These are phyloP conservation scores for Pseudonitzschia pungens DNA, from an alignment of 108 stramenopile genomes.

Conservation along the genomic window DNA sequence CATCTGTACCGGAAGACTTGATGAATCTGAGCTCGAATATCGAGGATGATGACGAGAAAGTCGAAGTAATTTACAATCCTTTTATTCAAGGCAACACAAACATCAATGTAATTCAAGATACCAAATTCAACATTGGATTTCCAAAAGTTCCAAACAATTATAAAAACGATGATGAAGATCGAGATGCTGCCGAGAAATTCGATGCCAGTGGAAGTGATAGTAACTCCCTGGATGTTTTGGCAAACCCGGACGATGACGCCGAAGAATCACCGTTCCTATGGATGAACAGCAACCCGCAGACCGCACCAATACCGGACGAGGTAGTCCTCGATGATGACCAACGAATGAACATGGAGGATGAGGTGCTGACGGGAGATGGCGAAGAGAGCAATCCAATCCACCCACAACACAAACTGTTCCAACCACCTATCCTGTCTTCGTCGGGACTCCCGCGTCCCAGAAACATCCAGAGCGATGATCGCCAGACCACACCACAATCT, in stretches of 20 bases:
- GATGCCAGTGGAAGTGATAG: not conserved
- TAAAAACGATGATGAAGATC: not conserved
- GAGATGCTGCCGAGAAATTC: not conserved
- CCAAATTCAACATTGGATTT: no score
- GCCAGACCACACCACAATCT: not conserved
- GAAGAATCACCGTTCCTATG: not conserved
- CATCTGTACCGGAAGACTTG: slow-evolving; percentile 2
- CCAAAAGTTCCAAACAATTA: not conserved
- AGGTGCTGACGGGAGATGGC: slow-evolving; percentile 5
- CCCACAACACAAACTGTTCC: not conserved
- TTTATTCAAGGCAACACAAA: not conserved
- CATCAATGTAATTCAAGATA: not conserved
- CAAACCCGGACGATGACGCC: not conserved
- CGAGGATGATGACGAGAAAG: not conserved
- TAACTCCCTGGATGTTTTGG: not conserved
- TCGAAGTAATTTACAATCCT: not conserved
- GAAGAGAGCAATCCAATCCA: not conserved
- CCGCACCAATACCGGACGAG: not conserved
- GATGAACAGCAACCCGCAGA: not conserved
- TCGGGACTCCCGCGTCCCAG: not conserved
- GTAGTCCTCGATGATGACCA: slow-evolving; percentile 5
- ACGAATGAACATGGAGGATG: not conserved
- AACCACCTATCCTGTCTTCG: not conserved
- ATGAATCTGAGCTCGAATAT: not conserved
- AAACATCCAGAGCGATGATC: slow-evolving; percentile 1